phyloP scores from a whole-genome alignment of 345 rosid genomes.

The Aegle marmelos region DNA sequence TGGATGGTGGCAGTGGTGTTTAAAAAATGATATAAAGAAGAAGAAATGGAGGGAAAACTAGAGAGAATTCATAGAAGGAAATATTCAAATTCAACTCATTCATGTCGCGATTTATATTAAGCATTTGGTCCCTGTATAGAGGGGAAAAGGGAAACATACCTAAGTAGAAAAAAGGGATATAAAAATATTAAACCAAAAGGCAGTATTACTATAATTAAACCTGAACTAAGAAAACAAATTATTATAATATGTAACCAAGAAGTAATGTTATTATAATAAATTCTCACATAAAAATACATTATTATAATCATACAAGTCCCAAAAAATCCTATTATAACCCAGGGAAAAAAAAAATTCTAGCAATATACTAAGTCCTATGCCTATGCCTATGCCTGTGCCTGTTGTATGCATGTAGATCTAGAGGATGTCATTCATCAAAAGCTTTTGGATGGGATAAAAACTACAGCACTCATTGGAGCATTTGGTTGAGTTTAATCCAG shows the following conservation, averaged over 20 bases:
- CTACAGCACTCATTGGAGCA: not conserved
- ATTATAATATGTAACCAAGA: not conserved
- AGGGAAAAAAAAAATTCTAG: not conserved
- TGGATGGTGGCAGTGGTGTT: no score
- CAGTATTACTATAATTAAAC: not conserved
- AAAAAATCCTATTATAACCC: not conserved
- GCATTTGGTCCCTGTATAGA: not conserved
- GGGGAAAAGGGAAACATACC: not conserved
- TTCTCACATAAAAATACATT: not conserved
- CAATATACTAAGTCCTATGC: not conserved
- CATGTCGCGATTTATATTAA: not conserved
- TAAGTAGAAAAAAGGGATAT: not conserved
- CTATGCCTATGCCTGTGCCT: no score
- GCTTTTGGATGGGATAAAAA: not conserved
- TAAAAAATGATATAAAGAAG: not conserved
- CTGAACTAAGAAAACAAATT: not conserved
- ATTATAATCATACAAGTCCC: not conserved
- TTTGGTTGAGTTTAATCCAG: not conserved
- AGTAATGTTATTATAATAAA: not conserved
- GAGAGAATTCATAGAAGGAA: not conserved
- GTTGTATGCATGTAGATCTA: not conserved
- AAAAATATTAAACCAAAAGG: not conserved
- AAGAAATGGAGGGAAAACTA: not conserved
- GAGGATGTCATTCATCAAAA: not conserved
- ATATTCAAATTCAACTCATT: not conserved